These are phyloP conservation scores for Pyrenula aspistea DNA, from an alignment of 495 filamentous ascomycete genomes.

Conservation along the genomic window DNA sequence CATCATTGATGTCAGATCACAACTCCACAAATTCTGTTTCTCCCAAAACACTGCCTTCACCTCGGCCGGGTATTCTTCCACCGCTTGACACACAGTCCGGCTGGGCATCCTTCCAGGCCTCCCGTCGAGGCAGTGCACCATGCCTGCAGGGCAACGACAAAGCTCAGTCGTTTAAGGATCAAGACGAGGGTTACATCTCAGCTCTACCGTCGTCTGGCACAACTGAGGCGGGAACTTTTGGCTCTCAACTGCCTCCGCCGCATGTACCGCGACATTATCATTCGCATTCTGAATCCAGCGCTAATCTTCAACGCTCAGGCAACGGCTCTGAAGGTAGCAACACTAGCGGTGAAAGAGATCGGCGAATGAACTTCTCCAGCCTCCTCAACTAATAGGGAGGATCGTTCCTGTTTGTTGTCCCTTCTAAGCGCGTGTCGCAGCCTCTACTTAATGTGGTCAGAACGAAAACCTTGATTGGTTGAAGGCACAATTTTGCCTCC, in stretches of 20 bases:
- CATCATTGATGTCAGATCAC: slow-evolving; percentile 60
- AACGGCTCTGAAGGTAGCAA: background rate
- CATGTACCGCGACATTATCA: background rate
- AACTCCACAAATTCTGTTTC: slow-evolving; percentile 51
- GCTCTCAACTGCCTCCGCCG: background rate
- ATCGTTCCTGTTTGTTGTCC: too few species aligned
- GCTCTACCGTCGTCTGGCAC: background rate
- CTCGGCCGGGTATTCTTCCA: slow-evolving; percentile 11
- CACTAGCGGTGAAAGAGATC: background rate
- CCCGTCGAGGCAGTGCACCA: slow-evolving; percentile 1
- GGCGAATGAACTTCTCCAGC: background rate
- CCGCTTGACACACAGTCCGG: background rate
- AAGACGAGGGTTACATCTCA: background rate
- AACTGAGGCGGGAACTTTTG: background rate
- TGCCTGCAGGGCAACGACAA: background rate
- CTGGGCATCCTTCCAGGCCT: background rate
- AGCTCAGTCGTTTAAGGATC: background rate
- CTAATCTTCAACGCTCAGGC: background rate
- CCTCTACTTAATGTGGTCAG: too few species aligned
- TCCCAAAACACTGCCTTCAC: slow-evolving; percentile 30
- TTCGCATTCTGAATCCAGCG: background rate
- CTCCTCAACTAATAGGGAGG: background rate
- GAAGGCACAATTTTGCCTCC: too few species aligned
- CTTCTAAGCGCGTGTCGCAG: too few species aligned
- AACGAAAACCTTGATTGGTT: too few species aligned